Evolutionary conservation across 768 basidiomycete species (phyloP), one percentile per base, ranked within the genome.

Genomic region (Boletus eberwhitei): DNA sequence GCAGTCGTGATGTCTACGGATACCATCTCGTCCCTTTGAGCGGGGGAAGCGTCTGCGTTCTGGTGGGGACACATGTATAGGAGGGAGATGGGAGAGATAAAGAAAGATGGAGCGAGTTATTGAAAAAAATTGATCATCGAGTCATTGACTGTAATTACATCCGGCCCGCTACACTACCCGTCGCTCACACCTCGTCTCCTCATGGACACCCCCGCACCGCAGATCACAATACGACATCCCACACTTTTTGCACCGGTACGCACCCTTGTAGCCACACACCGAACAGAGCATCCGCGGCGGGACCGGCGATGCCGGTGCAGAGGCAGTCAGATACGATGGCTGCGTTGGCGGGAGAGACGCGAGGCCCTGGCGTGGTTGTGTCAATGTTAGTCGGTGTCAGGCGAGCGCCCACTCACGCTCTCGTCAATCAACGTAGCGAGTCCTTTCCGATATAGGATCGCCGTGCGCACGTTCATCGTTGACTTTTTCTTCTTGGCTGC

Each of bases 191-290:
- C 89, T 78, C 22, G 87, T 90, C 71, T 93, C 92, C 26, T 79
- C 75, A 60, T 94, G 92, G 4, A 88, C 82, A 19, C 74, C 73
- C 63, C 86, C 82, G 63, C 92, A 94, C 52, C 82, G 83, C 39
- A 77, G 72, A 67, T 86, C 85, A 59, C 92, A 93, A 59, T 85
- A 93, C 2, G 85, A 75, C 77, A 90, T 77, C 0, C 84, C 83
- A 71, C 92, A 93, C 60, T 80, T 82, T 56, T 79, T 81, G 73
- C 92, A 94, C 52, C 80, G 85, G 66, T 94, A 93, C 5, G 76
- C 75, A 7, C 88, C 90, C 81, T 82, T 88, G 68, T 89, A 93
- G 3, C 92, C 90, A 61, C 92, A 93, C 24, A 93, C 87, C n/a
- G 89, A 84, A 65, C 92, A 94, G 14, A 93, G 64, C 59, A 83